Evolutionary conservation across 2,329 filamentous ascomycete species (phyloP), one percentile per base, ranked within the genome.

Genomic region (Boeremia lycopersici): DNA sequence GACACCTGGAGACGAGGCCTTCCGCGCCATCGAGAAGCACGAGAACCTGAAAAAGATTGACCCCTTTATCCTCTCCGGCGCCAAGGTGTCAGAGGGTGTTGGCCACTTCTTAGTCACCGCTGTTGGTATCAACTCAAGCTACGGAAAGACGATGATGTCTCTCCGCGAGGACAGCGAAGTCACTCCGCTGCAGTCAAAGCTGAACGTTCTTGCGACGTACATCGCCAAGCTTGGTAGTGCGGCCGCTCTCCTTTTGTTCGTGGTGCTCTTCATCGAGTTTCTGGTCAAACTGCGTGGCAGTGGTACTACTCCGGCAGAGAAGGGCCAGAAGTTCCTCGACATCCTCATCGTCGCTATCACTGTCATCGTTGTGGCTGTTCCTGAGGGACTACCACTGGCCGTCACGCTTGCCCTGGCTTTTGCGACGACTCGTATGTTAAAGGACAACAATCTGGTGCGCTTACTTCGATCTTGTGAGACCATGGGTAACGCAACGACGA

Each of bases 21-120:
- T 83, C 69, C 81, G 81, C 30, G 81, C 85, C 3, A 87, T 89
- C 59, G 82, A 87, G 58, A 85, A 84, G 42, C 79, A 85, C 54
- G 80, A 86, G 47, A 79, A 79, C 13, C 75, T 88, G 30, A 81
- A 82, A 77, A 91, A 91, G 66, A 77, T 89, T 57, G 90, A 93
- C 63, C 90, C 90, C 0, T 93, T 93, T 73, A 91, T 97, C 65
- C 90, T 96, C 63, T 96, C 92, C 28, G 93, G 90, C 40, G 88
- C 88, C 2, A 91, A 91, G 62, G 86, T 93, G 10, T 86, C 86
- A 0, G 88, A 91, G 65, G 90, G 90, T 49, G 82, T 91, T 7
- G 90, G 90, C 9, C 86, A 84, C 4, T 93, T 91, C 73, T 72
- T 93, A 49, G 89, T 92, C 49, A 91, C 89, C 1, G 84, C 89